phyloP scores from a whole-genome alignment of 169 alveolate genomes.

The Plasmodium inui region DNA sequence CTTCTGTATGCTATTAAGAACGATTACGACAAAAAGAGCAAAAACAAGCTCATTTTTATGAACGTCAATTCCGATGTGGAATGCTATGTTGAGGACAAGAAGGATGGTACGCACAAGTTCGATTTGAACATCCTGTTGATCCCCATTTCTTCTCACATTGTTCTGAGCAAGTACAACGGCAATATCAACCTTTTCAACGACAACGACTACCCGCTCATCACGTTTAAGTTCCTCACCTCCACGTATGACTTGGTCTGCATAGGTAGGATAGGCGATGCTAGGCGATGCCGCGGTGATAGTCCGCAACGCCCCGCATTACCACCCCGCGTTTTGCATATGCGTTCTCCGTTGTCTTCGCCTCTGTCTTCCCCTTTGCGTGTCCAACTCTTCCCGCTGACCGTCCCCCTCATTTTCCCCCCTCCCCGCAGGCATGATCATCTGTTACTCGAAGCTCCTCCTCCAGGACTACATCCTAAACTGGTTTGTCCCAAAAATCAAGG shows the following conservation, averaged over 20 bases:
- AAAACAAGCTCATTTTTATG: slow-evolving; percentile 64
- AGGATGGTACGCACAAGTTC: slow-evolving; percentile 9
- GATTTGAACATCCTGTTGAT: slow-evolving; percentile 31
- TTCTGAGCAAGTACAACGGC: slow-evolving; percentile 35
- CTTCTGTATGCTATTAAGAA: slow-evolving; percentile 59
- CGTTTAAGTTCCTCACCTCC: slow-evolving; percentile 46
- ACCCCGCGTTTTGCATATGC: background rate
- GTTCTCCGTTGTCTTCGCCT: background rate
- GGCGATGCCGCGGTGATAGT: background rate
- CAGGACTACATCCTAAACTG: slow-evolving; percentile 83
- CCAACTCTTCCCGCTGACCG: too few species aligned
- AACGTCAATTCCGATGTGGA: slow-evolving; percentile 55
- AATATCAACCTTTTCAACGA: slow-evolving; percentile 55
- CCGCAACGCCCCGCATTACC: background rate
- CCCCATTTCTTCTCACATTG: slow-evolving; percentile 41
- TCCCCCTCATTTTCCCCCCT: slow-evolving; percentile 3
- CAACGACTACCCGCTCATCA: slow-evolving; percentile 51
- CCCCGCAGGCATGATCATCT: slow-evolving; percentile 80
- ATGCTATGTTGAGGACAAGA: slow-evolving; percentile 62
- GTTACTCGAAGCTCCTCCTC: slow-evolving; percentile 82
- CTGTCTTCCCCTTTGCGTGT: background rate
- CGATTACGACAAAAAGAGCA: slow-evolving; percentile 62
- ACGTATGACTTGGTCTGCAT: slow-evolving; percentile 51
- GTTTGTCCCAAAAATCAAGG: slow-evolving; percentile 84
- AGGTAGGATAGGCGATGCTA: background rate